Evolutionary conservation across 768 basidiomycete genomes (phyloP), one percentile per base, ranked within the genome.

Genomic region (Boletus barrowsii): DNA sequence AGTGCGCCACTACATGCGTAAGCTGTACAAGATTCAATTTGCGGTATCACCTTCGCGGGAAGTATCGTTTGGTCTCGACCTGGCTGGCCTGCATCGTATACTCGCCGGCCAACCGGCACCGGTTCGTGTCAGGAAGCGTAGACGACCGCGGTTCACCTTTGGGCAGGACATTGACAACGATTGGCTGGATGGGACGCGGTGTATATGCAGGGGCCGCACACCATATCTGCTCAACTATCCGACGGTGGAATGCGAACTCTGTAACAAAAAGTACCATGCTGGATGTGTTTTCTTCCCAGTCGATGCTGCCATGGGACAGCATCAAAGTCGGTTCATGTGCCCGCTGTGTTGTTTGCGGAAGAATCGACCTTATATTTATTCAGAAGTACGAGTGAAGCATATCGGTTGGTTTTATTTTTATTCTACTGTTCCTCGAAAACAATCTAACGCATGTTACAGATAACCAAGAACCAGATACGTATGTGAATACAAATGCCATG

Each of bases 1-100:
- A 68, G 89, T 92, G 13, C 83, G 90, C 32, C 91, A 93, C 68
- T 93, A 87, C 68, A 91, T 93, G 89, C 86, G 90, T 60, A 93
- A 93, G 72, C 74, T 93, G 15, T 93, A 86, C 76, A 87, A 85
- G 73, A 88, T 93, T 49, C 90, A 92, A 70, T 92, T 93, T 64
- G 85, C 87, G n/a, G 86, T 93, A 10, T 88, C 88, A 0, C 87
- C 89, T 3, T 88, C 82, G 55, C 86, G 84, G 2, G 89, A 90
- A 45, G 81, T 88, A 2, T 90, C 89, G 2, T 93, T 84, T 61
- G 90, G 90, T 15, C 75, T 93, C 26, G 88, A 93, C 67, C 79
- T 92, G 20, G 88, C 90, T 37, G 87, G 88, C 10, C 70, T 93
- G 44, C 90, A 93, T 70, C 85, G 90, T 9, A 84, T 90, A 51